phyloP scores from a whole-genome alignment of 1,284 basidiomycete species.

The Stygiomarasmius scandens region DNA sequence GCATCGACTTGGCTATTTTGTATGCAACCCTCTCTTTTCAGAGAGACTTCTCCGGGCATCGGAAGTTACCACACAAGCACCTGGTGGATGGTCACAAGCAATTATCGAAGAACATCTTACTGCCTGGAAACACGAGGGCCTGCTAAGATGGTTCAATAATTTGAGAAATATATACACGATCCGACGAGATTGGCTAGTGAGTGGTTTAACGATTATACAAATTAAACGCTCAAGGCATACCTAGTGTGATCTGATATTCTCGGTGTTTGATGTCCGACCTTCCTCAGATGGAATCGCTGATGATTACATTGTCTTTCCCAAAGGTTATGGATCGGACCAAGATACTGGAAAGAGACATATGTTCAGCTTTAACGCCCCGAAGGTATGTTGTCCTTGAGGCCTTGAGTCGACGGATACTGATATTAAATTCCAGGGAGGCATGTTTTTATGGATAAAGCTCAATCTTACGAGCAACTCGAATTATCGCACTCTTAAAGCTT shows the following conservation, averaged over 20 bases:
- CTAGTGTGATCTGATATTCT: constrained; percentile 16
- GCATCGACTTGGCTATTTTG: constrained; percentile 60
- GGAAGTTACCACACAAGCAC: constrained; percentile 17
- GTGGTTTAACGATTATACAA: background rate
- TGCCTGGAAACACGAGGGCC: constrained; percentile 16
- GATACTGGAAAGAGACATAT: background rate
- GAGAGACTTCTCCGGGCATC: constrained; percentile 33
- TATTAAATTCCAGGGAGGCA: constrained; percentile 31
- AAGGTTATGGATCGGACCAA: constrained; percentile 4
- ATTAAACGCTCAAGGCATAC: no score
- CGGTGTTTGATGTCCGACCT: constrained; percentile 14
- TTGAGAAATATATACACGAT: constrained; percentile 15
- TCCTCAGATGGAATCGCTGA: constrained; percentile 1
- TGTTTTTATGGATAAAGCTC: constrained; percentile 39
- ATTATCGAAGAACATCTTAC: constrained; percentile 13
- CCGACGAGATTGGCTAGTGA: constrained; percentile 16
- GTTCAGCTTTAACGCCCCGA: constrained; percentile 15
- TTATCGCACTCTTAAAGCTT: constrained; percentile 17
- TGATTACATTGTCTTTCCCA: constrained; percentile 6
- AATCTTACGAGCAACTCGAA: constrained; percentile 31
- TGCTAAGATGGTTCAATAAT: constrained; percentile 12
- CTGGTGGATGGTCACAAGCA: constrained; percentile 17
- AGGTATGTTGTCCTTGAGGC: constrained; percentile 17
- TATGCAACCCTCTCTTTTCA: constrained; percentile 44
- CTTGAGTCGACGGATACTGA: background rate